Evolutionary conservation across 208 protist genomes (phyloP).

Genomic region (Phytomonas francai): DNA sequence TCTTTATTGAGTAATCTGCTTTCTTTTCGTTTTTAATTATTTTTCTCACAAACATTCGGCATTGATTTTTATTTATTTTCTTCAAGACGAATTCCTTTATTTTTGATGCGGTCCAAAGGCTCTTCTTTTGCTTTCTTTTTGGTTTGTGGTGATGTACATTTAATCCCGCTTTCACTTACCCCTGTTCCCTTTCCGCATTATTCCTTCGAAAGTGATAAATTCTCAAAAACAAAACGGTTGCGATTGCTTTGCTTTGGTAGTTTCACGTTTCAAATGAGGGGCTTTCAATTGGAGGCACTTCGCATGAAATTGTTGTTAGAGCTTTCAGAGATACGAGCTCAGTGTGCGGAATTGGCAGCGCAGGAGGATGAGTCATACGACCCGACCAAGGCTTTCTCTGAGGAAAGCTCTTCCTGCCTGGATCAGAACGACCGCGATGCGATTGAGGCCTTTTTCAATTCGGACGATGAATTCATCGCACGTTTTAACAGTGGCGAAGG

Average conservation of each 20-base stretch:
- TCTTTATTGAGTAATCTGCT: conserved; percentile 6
- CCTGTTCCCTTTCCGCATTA: neutral
- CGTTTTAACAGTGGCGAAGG: conserved; percentile 72
- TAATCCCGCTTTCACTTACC: neutral
- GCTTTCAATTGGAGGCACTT: conserved; percentile 18
- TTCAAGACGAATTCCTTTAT: neutral
- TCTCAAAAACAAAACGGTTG: neutral
- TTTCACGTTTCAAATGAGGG: neutral
- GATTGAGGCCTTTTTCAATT: conserved; percentile 84
- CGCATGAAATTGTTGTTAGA: conserved; percentile 25
- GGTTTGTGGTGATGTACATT: neutral
- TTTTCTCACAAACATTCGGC: conserved; percentile 7
- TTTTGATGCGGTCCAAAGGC: neutral
- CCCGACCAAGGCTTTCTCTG: neutral
- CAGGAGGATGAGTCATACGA: neutral
- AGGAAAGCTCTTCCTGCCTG: conserved; percentile 12
- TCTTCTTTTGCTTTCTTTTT: neutral
- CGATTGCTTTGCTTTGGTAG: neutral
- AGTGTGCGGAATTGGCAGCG: conserved; percentile 17
- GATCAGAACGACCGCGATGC: conserved; percentile 75
- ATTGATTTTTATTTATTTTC: neutral
- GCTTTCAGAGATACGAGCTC: conserved; percentile 31
- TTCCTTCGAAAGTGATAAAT: neutral
- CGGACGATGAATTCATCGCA: conserved; percentile 66
- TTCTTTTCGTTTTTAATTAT: conserved; percentile 12